Conservation (phyloP, 495 filamentous ascomycete genomes). For the Umbilicaria muhlenbergii region DNA sequence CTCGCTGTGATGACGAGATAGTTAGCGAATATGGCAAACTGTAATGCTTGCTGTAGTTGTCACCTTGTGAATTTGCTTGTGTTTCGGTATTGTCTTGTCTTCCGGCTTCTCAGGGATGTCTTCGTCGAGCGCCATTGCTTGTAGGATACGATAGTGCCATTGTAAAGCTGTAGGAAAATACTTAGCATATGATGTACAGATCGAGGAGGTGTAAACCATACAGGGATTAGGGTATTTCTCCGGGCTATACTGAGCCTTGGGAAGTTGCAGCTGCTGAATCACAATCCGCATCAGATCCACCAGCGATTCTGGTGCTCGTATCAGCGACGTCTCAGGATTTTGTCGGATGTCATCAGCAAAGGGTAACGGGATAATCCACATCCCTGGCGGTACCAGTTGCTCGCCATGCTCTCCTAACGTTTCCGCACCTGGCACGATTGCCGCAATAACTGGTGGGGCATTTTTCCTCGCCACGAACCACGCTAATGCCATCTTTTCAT, state of each 20-base stretch:
- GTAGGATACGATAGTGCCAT: slow-evolving; percentile 94
- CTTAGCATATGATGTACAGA: too few species aligned
- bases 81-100: slow-evolving; percentile 76
- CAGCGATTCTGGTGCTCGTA: slow-evolving; percentile 48
- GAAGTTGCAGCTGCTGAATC: slow-evolving; percentile 77
- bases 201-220: slow-evolving; percentile 11
- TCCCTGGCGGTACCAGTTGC: slow-evolving; percentile 60
- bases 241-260: slow-evolving; percentile 70
- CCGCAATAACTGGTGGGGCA: slow-evolving; percentile 59
- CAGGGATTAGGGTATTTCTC: slow-evolving; percentile 79
- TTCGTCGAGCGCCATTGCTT: slow-evolving; percentile 84
- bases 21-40: slow-evolving; percentile 4
- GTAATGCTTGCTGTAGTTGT: not conserved
- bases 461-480: slow-evolving; percentile 84
- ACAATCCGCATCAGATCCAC: slow-evolving; percentile 69
- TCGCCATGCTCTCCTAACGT: slow-evolving; percentile 47
- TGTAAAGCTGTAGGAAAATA: slow-evolving; percentile 43
- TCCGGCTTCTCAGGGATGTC: slow-evolving; percentile 67
- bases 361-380: slow-evolving; percentile 81
- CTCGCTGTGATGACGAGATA: slow-evolving; percentile 28
- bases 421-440: slow-evolving; percentile 61
- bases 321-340: slow-evolving; percentile 41
- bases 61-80: slow-evolving; percentile 68
- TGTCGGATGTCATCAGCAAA: slow-evolving; percentile 83
- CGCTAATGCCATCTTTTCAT: slow-evolving; percentile 63